Conservation (phyloP, 2,329 filamentous ascomycete species). For the Diaporthe sp. region DNA sequence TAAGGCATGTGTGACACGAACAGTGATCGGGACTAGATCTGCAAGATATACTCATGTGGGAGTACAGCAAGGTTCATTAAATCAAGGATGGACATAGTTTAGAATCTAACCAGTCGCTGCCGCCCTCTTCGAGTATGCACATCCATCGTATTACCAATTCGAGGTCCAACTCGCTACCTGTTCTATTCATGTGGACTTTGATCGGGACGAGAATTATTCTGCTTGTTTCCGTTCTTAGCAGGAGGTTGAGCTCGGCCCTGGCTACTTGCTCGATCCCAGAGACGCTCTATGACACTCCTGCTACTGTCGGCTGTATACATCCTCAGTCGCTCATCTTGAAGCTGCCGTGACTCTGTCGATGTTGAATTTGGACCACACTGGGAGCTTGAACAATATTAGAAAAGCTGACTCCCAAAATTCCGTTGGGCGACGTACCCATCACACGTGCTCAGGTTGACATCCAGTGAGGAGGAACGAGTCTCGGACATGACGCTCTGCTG, state of each 20-base stretch:
- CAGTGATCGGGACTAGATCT: neutral
- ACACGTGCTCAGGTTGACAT: conserved; percentile 19
- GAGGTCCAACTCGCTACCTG: neutral
- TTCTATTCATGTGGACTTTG: neutral
- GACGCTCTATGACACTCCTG: neutral
- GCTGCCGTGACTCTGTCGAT: neutral
- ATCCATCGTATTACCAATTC: neutral
- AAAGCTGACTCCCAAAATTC: neutral
- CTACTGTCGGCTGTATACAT: neutral
- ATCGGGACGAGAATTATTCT: neutral
- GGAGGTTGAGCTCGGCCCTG: neutral
- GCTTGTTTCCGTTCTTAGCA: neutral
- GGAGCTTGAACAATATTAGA: conserved; percentile 13
- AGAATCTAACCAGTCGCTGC: neutral
- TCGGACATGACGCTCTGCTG: conserved; percentile 6
- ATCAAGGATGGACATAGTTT: neutral
- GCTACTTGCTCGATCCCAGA: conserved; percentile 11
- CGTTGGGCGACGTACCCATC: neutral
- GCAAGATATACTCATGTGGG: conserved; percentile 10
- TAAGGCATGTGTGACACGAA: neutral
- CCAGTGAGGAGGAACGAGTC: conserved; percentile 24
- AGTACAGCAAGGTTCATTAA: neutral
- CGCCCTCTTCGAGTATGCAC: neutral
- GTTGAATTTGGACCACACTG: neutral
- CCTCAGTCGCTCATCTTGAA: conserved; percentile 25